Evolutionary conservation across 176 grass and related monocot species (phyloP).

Genomic region (barley (Hordeum vulgare)): DNA sequence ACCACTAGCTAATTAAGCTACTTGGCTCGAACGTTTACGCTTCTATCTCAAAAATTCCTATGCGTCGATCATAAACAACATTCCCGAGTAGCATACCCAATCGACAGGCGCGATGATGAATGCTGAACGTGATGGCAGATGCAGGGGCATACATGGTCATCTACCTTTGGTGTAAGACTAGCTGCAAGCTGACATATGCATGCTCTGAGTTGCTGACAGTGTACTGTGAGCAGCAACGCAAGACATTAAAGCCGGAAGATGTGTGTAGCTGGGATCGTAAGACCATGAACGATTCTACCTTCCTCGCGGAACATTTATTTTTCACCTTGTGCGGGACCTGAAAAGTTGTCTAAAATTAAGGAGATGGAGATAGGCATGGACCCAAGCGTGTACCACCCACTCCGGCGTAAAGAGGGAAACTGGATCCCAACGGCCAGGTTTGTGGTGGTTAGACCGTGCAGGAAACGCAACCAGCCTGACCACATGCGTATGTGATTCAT

Average conservation of each 20-base stretch:
- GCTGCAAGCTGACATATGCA: neutral
- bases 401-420: slow-evolving; percentile 7
- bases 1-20: too few species aligned
- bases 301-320: neutral
- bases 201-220: neutral
- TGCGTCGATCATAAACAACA: too few species aligned
- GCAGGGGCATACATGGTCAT: neutral
- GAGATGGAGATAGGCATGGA: neutral
- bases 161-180: neutral
- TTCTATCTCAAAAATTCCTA: too few species aligned
- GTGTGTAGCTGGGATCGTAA: neutral
- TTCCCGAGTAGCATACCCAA: too few species aligned
- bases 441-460: slow-evolving; percentile 11
- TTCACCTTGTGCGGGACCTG: neutral
- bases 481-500: neutral
- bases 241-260: neutral
- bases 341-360: neutral
- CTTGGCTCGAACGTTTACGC: too few species aligned
- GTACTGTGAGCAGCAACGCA: neutral
- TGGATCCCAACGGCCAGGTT: slow-evolving; percentile 30
- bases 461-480: neutral
- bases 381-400: neutral
- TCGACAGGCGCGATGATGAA: too few species aligned
- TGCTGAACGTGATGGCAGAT: too few species aligned
- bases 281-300: neutral